Evolutionary conservation across 2,329 filamentous ascomycete species (phyloP), one percentile per base, ranked within the genome.

Genomic region (Alternaria infectoria): DNA sequence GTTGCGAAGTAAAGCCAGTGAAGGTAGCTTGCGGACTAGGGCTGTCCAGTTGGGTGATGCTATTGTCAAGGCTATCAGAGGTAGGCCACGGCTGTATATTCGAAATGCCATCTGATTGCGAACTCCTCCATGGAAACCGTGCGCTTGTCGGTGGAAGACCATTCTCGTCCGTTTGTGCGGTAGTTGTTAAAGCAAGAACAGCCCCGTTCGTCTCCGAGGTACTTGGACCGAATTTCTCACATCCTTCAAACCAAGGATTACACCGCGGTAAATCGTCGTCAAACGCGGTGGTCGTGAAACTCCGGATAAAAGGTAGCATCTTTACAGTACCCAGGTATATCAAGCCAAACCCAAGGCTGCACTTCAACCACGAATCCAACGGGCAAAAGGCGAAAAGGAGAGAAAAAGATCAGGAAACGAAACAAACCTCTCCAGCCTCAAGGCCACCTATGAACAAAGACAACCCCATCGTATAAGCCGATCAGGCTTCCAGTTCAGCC

Each of bases 401-500:
- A 13, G 19, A 45, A 15, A 50, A 9, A 32, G 45, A 56, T 13
- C 19, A 30, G 30, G 30, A 59, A 3, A 9, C n/a, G 21, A 40
- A 47, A 47, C n/a, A 26, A 43, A 54, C 10, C 15, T 23, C n/a
- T 17, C 30, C 17, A 25, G 26, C 12, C 30, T 10, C n/a, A 12
- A 46, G 36, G 45, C 36, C 21, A 59, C 36, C 54, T 54, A 21
- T 52, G 26, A 62, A 62, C 58, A 62, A 47, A 19, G 23, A 23
- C 10, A 46, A 30, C 19, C 12, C 19, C 45, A 23, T 23, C 26
- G 44, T 36, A n/a, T 19, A 40, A 40, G 21, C 25, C 40, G 28
- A 52, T 54, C 45, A 62, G 54, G 59, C 54, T 57, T 36, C 54
- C 59, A 46, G 55, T 54, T 62, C 59, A 65, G 55, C 52, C 60